Evolutionary conservation across 2,329 filamentous ascomycete species (phyloP).

Genomic region (Fusarium sp.): DNA sequence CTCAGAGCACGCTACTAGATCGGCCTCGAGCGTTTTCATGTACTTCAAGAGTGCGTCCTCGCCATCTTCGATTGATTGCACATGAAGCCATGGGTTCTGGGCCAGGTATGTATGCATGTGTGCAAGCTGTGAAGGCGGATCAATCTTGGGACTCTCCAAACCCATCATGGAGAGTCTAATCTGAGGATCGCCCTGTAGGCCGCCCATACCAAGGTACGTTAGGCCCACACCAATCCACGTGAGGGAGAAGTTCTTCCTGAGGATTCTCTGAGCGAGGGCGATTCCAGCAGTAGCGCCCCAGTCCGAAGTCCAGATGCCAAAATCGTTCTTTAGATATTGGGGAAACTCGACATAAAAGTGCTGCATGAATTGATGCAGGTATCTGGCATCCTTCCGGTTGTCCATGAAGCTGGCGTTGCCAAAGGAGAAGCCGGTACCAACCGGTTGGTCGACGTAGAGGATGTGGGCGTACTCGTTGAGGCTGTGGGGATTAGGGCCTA

Average conservation of each 20-base stretch:
- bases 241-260: not conserved
- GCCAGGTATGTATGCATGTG: conserved; percentile 2
- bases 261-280: not conserved
- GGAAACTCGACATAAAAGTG: conserved; percentile 10
- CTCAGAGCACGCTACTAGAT: not conserved
- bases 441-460: conserved; percentile 14
- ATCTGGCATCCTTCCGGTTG: not conserved
- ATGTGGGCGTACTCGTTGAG: conserved; percentile 14
- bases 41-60: not conserved
- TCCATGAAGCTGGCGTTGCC: not conserved
- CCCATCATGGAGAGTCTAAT: not conserved
- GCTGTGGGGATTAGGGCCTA: not conserved
- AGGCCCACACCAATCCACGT: too few species aligned
- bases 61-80: not conserved
- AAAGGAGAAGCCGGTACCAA: conserved; percentile 8
- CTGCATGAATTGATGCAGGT: conserved; percentile 5
- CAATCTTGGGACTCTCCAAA: conserved; percentile 19
- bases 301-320: conserved; percentile 17
- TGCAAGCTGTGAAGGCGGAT: conserved; percentile 12
- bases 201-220: too few species aligned
- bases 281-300: conserved; percentile 6
- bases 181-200: not conserved
- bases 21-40: not conserved
- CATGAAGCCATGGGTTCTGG: not conserved
- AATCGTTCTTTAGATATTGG: not conserved